These are phyloP conservation scores for Diaporthe sp. DNA, from an alignment of 2,329 filamentous ascomycete genomes.

Conservation along the genomic window DNA sequence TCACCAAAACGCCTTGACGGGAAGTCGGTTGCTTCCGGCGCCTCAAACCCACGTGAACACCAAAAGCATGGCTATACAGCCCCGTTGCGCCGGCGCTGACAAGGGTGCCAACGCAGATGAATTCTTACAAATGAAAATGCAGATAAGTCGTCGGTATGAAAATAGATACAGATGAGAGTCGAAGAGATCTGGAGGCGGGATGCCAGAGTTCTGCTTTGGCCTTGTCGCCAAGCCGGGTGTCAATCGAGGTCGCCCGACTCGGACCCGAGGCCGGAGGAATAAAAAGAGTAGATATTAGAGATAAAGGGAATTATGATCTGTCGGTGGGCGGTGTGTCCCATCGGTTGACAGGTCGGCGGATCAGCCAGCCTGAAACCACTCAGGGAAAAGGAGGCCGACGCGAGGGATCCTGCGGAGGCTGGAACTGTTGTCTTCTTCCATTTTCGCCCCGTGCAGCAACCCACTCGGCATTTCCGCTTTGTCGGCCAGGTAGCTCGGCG, in stretches of 20 bases:
- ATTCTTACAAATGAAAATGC: constrained; percentile 33
- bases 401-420: constrained; percentile 39
- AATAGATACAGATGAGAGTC: constrained; percentile 32
- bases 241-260: neutral
- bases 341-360: neutral
- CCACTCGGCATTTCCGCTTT: constrained; percentile 50
- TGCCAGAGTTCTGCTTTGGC: neutral
- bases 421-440: constrained; percentile 40
- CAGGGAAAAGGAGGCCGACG: constrained; percentile 35
- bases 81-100: constrained; percentile 30
- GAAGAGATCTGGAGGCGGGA: neutral
- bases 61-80: constrained; percentile 23
- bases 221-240: neutral
- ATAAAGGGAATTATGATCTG: constrained; percentile 20
- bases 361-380: neutral
- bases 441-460: constrained; percentile 49
- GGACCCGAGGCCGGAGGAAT: neutral
- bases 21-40: constrained; percentile 31
- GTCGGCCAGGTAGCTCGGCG: constrained; percentile 64
- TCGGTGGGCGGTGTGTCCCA: neutral
- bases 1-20: constrained; percentile 33
- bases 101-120: constrained; percentile 21
- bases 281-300: constrained; percentile 26
- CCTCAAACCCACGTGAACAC: constrained; percentile 10
- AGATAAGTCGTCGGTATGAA: constrained; percentile 22